Evolutionary conservation across 352 stramenopile genomes (phyloP), one percentile per base, ranked within the genome.

Genomic region (Globisporangium paroecandrum): DNA sequence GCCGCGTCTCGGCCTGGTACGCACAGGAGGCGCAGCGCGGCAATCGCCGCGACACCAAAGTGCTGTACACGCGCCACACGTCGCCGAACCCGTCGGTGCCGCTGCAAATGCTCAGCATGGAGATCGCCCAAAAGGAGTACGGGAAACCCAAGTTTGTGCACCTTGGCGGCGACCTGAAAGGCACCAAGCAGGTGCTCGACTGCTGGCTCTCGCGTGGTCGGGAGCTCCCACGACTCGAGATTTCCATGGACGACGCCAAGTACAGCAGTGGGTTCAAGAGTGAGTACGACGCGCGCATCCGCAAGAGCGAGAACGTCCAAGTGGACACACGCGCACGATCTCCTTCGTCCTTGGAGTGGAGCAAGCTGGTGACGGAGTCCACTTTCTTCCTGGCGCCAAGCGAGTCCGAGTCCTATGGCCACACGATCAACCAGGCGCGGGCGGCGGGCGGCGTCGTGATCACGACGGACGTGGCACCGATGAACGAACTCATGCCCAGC

Each of bases 381-480:
- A 57, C 77, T 1, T 84, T 83, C 32, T 81, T 91, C 51, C 64
- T 89, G 29, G 89, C 78, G 20, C 69, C 83, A 49, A 91, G 81
- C 46, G 62, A 58, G 1, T 72, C 78, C 51, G 83, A 91, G 77
- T 82, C 81, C 20, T 91, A 85, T 57, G 81, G 82, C 36, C 82
- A 90, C 71, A 86, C 81, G 64, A 87, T 90, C 59, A 83, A 90
- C 65, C 82, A 90, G 47, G 82, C 75, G 18, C 73, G 79, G 9
- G 78, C 79, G 1, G 62, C 75, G 3, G 77, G 82, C 1, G 78
- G 65, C 1, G 67, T 89, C n/a, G 69, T 90, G 13, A 66, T 90
- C 57, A 79, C 82, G 3, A 82, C 82, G 0, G 72, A 89, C 51
- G 69, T 68, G 4, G 78, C 81, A 34, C 82, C 82, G n/a, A 90